phyloP scores from a whole-genome alignment of 2,329 filamentous ascomycete species.

The Stachybotrys echinatus region DNA sequence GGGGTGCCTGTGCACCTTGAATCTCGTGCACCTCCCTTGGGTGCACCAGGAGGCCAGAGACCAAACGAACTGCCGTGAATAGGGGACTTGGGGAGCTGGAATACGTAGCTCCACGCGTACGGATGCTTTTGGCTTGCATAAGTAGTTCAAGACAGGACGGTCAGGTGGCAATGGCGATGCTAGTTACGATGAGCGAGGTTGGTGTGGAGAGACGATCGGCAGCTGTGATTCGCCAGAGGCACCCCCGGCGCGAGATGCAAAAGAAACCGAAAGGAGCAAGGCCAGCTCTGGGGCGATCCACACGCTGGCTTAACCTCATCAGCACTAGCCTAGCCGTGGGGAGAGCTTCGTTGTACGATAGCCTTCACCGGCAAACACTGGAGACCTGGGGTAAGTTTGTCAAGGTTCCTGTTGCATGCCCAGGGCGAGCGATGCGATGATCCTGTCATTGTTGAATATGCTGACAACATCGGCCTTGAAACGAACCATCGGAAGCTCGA shows the following conservation, averaged over 20 bases:
- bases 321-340: neutral
- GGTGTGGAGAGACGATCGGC: neutral
- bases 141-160: neutral
- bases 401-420: no score
- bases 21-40: neutral
- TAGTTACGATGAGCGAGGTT: neutral
- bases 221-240: neutral
- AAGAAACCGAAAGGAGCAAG: neutral
- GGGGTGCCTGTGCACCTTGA: no score
- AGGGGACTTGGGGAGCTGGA: no score
- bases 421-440: no score
- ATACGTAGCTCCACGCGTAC: no score
- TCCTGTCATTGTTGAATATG: no score
- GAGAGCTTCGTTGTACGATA: no score
- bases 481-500: neutral
- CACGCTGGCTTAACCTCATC: neutral
- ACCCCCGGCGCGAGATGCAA: neutral
- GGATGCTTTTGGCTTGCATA: no score
- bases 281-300: neutral
- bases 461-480: neutral
- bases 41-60: no score
- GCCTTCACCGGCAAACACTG: slow-evolving; percentile 2
- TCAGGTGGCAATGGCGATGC: neutral
- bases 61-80: no score
- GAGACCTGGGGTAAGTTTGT: slow-evolving; percentile 1